Base-by-base conservation (phyloP, 208 protist genomes). In the Trypanosoma congolense region DNA sequence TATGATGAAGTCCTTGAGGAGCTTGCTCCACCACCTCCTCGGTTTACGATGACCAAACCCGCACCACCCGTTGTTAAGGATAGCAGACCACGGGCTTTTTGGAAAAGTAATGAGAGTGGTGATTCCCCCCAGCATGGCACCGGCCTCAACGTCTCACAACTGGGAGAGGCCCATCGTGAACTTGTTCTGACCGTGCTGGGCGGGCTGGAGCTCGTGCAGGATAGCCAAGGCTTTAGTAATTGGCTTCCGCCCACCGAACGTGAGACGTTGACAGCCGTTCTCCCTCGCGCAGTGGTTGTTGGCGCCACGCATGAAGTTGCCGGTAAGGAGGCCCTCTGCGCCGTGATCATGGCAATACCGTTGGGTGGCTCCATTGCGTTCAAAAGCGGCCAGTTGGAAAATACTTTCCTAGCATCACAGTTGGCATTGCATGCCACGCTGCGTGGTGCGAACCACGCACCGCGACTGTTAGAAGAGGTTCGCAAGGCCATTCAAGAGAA, bases 21-120 rank as follows among this genome's bases (percentile, higher is more conserved):
- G 2, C 80, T 88, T 51, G 80, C 76, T 2, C 72, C 68, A 3
- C 68, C 67, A 19, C 87, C 87, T 30, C 87, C 87, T 8, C 67
- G 65, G 36, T 90, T 94, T 26, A 77, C 83, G 1, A 71, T 94
- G 55, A 75, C 70, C 35, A 90, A 88, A 61, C 74, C 83, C 4
- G 73, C 76, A 9, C 74, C 80, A 19, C 22, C 67, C 14, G 18
- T 44, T 4, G 49, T 47, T 4, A 12, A 45, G 14, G 53, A 65
- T 12, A 48, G 48, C 1, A 31, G 43, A 8, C 21, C 12, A 5
- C 68, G 69, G 24, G 18, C 33, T 16, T 80, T 80, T 60, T 80
- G 74, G 73, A 52, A 45, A 19, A 33, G 22, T n/a, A n/a, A n/a
- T 16, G 10, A 21, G 44, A 24, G 16, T 22, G 3, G 30, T 38